phyloP scores from a whole-genome alignment of 2,329 filamentous ascomycete species.

The Penicillium sp. region DNA sequence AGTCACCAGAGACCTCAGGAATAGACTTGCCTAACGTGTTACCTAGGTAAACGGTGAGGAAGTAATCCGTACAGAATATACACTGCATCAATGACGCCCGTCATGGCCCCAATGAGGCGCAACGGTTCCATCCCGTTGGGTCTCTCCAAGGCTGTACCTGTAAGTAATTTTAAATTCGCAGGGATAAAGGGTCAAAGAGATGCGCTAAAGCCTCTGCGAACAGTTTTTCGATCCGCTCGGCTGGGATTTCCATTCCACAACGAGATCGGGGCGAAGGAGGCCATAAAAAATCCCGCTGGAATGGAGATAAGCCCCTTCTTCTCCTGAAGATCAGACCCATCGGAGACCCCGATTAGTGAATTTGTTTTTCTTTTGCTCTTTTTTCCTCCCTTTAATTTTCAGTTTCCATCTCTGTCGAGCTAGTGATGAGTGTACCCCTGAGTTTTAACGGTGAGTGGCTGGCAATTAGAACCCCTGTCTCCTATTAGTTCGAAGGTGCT shows the following conservation, averaged over 20 bases:
- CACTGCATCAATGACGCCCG: not conserved
- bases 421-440: slow-evolving; percentile 6
- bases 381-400: not conserved
- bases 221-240: not conserved
- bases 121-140: slow-evolving; percentile 22
- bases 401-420: not conserved
- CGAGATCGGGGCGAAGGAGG: slow-evolving; percentile 1
- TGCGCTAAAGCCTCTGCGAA: not conserved
- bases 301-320: slow-evolving; percentile 19
- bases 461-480: slow-evolving; percentile 6
- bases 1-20: not conserved
- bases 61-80: not conserved
- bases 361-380: not conserved
- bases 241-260: not conserved
- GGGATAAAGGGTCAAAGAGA: not conserved
- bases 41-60: not conserved
- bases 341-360: not conserved
- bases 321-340: slow-evolving; percentile 28
- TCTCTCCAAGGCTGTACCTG: not conserved
- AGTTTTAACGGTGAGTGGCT: slow-evolving; percentile 12
- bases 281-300: slow-evolving; percentile 7
- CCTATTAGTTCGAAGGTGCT: slow-evolving; percentile 7
- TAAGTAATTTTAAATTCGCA: not conserved
- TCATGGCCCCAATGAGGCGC: slow-evolving; percentile 14
- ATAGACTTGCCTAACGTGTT: not conserved